phyloP scores from a whole-genome alignment of 441 rosid species.

The Macaranga tanarius region DNA sequence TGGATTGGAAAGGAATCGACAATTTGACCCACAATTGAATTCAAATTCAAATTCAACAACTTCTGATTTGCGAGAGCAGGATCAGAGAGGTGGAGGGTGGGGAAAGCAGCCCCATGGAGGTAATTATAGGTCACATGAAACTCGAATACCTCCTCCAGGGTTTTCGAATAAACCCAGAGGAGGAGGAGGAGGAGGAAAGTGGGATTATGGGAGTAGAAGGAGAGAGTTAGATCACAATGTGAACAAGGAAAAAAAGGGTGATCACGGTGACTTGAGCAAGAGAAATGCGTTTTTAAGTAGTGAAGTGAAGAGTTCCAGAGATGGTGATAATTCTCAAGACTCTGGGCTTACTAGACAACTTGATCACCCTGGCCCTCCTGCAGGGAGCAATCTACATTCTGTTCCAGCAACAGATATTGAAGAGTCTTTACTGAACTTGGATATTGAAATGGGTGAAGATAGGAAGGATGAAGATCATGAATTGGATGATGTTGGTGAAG shows the following conservation, averaged over 20 bases:
- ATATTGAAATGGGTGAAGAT: conserved; percentile 25
- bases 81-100: conserved; percentile 34
- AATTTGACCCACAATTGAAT: conserved; percentile 27
- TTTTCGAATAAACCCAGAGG: conserved; percentile 42
- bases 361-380: conserved; percentile 64
- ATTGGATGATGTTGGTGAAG: conserved; percentile 45
- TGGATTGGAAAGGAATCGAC: conserved; percentile 38
- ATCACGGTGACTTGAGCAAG: conserved; percentile 26
- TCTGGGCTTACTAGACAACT: conserved; percentile 49
- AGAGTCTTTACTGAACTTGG: conserved; percentile 39
- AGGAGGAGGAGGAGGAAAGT: conserved; percentile 41
- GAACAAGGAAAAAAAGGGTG: conserved; percentile 30
- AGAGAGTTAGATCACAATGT: conserved; percentile 34
- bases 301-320: conserved; percentile 37
- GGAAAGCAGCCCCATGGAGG: conserved; percentile 45
- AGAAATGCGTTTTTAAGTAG: conserved; percentile 23
- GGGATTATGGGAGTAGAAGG: conserved; percentile 34
- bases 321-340: conserved; percentile 23
- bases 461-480: conserved; percentile 26
- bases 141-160: conserved; percentile 53
- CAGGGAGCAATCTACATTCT: conserved; percentile 52
- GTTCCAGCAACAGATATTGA: conserved; percentile 47
- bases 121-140: conserved; percentile 31
- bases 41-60: conserved; percentile 30
- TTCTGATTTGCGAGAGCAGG: conserved; percentile 38